Conservation (phyloP, 179 eudicot species). For the Sideroxylon spinosum region DNA sequence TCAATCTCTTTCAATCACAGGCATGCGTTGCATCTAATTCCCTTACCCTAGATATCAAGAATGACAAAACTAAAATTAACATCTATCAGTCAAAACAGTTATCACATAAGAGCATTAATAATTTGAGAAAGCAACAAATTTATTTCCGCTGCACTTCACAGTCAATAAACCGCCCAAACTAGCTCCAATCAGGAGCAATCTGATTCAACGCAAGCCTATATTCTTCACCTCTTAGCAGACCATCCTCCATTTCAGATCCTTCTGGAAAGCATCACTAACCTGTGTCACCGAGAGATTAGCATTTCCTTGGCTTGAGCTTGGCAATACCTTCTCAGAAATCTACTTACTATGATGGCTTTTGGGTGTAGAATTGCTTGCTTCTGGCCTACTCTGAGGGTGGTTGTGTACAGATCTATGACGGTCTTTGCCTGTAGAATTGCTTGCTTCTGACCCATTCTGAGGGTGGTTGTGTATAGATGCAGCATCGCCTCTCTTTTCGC, state of each 20-base stretch:
- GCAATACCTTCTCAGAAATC: constrained; percentile 13
- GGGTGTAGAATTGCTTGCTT: constrained; percentile 17
- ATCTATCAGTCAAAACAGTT: background rate
- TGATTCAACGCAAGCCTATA: background rate
- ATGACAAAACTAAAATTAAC: background rate
- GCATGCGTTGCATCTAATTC: background rate
- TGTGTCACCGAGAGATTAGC: constrained; percentile 17
- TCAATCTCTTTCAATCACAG: background rate
- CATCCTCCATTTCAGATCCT: constrained; percentile 3
- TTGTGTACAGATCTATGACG: background rate
- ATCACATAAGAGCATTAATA: background rate
- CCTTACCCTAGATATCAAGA: background rate
- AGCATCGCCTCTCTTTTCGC: constrained; percentile 17
- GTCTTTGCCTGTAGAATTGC: constrained; percentile 14
- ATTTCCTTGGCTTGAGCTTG: constrained; percentile 22
- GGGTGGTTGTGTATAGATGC: constrained; percentile 1
- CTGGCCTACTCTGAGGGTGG: constrained; percentile 4
- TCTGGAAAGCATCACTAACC: constrained; percentile 12
- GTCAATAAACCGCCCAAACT: background rate
- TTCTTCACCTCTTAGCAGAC: constrained; percentile 11
- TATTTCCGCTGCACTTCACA: background rate
- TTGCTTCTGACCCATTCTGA: constrained; percentile 18
- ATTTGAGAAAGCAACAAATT: background rate
- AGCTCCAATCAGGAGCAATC: background rate
- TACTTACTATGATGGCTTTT: constrained; percentile 18